Evolutionary conservation across 805 yeast genomes (phyloP).

Genomic region (Monosporozyma servazzii): DNA sequence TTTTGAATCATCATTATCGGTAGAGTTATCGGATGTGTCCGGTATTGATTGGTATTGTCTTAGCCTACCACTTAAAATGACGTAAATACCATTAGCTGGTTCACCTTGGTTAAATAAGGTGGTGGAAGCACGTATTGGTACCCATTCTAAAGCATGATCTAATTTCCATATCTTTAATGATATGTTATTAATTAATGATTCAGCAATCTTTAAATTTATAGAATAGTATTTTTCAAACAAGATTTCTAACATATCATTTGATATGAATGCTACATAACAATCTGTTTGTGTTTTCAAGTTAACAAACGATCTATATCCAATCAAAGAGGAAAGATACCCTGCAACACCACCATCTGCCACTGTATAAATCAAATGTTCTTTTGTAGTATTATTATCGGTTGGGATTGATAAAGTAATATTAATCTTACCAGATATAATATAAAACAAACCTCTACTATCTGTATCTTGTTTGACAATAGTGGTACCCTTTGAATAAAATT

Average conservation of each 20-base stretch:
- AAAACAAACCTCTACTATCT: conserved; percentile 65
- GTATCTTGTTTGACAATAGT: conserved; percentile 55
- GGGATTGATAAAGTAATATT: conserved; percentile 36
- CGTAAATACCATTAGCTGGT: conserved; percentile 81
- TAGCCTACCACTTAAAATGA: conserved; percentile 81
- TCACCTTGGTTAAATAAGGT: conserved; percentile 74
- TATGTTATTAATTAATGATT: conserved; percentile 55
- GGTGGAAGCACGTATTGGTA: conserved; percentile 81
- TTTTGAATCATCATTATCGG: conserved; percentile 4
- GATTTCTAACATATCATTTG: conserved; percentile 52
- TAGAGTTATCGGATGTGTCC: conserved; percentile 6
- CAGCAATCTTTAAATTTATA: conserved; percentile 70
- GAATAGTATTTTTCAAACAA: conserved; percentile 69
- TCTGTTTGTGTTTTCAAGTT: conserved; percentile 54
- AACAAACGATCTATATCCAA: conserved; percentile 73
- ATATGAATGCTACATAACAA: conserved; percentile 61
- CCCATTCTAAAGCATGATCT: conserved; percentile 93
- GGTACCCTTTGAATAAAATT: conserved; percentile 43
- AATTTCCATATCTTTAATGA: conserved; percentile 61
- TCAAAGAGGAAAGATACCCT: conserved; percentile 74
- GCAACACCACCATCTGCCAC: conserved; percentile 74
- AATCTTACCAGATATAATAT: conserved; percentile 68
- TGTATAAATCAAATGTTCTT: conserved; percentile 35
- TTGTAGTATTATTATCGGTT: neutral
- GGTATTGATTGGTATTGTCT: conserved; percentile 42